These are phyloP conservation scores for Chrysanthemum makinoi DNA, from an alignment of 129 eudicot species.

Conservation along the genomic window DNA sequence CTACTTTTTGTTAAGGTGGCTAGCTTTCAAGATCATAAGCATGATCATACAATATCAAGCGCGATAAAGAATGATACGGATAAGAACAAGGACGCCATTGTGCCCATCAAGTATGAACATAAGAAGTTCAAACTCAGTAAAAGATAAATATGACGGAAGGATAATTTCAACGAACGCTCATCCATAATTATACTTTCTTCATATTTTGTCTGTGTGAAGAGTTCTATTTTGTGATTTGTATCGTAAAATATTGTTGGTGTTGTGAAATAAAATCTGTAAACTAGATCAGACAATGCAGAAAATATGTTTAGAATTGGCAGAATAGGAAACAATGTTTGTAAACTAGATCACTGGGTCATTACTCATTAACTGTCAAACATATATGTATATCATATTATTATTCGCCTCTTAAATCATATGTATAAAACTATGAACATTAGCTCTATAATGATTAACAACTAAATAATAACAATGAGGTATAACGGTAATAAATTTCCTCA, in stretches of 20 bases:
- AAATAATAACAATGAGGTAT: slow-evolving; percentile 21
- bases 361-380: slow-evolving; percentile 10
- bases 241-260: background rate
- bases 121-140: background rate
- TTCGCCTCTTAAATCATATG: background rate
- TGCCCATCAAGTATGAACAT: background rate
- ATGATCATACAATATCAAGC: background rate
- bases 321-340: no score
- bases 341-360: background rate
- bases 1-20: no score
- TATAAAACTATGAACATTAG: slow-evolving; percentile 32
- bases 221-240: background rate
- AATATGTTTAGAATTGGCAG: no score
- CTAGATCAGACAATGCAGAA: no score
- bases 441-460: slow-evolving; percentile 25
- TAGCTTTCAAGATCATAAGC: slow-evolving; percentile 3
- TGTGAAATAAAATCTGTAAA: no score
- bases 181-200: background rate
- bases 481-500: background rate
- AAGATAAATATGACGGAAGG: background rate
- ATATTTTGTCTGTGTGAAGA: background rate
- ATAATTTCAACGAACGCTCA: background rate
- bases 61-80: background rate
- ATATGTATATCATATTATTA: background rate
- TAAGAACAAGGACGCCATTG: background rate